These are phyloP conservation scores for Russula emetica DNA, from an alignment of 768 basidiomycete genomes.

Conservation along the genomic window DNA sequence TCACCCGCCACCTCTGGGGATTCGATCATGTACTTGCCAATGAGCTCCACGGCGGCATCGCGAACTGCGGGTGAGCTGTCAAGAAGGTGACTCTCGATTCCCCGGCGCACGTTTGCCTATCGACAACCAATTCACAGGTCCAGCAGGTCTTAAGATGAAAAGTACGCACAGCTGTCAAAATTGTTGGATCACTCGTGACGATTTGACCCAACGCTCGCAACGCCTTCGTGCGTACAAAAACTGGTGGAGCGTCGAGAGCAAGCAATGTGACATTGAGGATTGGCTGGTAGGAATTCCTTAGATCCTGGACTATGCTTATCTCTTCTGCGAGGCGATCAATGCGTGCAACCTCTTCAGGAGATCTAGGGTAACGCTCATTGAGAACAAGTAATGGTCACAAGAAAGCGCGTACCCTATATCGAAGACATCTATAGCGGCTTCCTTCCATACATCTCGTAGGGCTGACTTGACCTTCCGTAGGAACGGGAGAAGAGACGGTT, in stretches of 20 bases:
- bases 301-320: slow-evolving; percentile 68
- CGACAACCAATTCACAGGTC: slow-evolving; percentile 12
- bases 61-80: slow-evolving; percentile 94
- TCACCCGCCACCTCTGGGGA: slow-evolving; percentile 82
- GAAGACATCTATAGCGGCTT: slow-evolving; percentile 66
- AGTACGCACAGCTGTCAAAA: slow-evolving; percentile 63
- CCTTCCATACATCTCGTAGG: slow-evolving; percentile 71
- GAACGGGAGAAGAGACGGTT: slow-evolving; percentile 43
- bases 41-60: slow-evolving; percentile 93
- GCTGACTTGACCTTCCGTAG: slow-evolving; percentile 57
- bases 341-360: slow-evolving; percentile 64
- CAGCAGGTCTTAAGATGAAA: neutral
- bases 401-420: slow-evolving; percentile 60
- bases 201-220: slow-evolving; percentile 85
- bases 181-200: slow-evolving; percentile 80
- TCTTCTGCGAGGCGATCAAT: slow-evolving; percentile 70
- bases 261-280: slow-evolving; percentile 75
- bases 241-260: slow-evolving; percentile 78
- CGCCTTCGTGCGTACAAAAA: slow-evolving; percentile 94
- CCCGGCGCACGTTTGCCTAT: slow-evolving; percentile 72
- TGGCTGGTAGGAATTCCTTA: slow-evolving; percentile 77
- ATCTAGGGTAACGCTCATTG: slow-evolving; percentile 37
- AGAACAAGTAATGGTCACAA: slow-evolving; percentile 1
- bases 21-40: slow-evolving; percentile 95
- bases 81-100: slow-evolving; percentile 84